Evolutionary conservation across 345 rosid genomes (phyloP), one percentile per base, ranked within the genome.

Genomic region (Ricinus communis): DNA sequence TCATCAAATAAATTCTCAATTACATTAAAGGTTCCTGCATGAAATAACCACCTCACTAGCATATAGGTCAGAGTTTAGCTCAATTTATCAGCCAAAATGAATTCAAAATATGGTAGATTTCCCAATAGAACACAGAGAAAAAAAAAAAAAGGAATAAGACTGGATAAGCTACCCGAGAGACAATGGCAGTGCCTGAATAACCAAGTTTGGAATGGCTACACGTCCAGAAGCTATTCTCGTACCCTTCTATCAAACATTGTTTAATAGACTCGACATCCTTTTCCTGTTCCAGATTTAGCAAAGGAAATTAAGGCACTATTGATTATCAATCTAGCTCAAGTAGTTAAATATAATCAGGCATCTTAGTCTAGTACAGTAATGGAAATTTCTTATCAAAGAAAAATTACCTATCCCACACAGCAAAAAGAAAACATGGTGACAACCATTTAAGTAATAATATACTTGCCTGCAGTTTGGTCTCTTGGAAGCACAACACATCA

Each of bases 401-500:
- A 50, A 33, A 47, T 5, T 1, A 0, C 49, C 27, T 5, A 21
- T 13, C 4, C n/a, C 30, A n/a, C n/a, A n/a, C n/a, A n/a, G n/a
- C n/a, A n/a, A n/a, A n/a, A n/a, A n/a, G 49, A 25, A 30, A 19
- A 16, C 6, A 52, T 6, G 49, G 66, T 22, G 25, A 6, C 50
- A 21, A 38, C n/a, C 43, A 43, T 8, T 43, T 31, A 36, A 36
- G 27, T 8, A n/a, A 30, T 25, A 36, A 47, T 16, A 77, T 60
- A 68, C 81, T 82, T 77, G 74, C 99, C 93, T 90, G 96, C 63
- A 92, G 74, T 79, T 95, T 90, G 69, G 98, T 94, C 76, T 94
- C 98, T 76, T 94, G 98, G 83, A 94, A 85, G 86, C 99, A 95
- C 72, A 92, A 65, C 9, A 95, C 81, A 77, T 95, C 97, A 69